Evolutionary conservation across 176 grass and related monocot genomes (phyloP).

Genomic region (Musa troglodytarum): DNA sequence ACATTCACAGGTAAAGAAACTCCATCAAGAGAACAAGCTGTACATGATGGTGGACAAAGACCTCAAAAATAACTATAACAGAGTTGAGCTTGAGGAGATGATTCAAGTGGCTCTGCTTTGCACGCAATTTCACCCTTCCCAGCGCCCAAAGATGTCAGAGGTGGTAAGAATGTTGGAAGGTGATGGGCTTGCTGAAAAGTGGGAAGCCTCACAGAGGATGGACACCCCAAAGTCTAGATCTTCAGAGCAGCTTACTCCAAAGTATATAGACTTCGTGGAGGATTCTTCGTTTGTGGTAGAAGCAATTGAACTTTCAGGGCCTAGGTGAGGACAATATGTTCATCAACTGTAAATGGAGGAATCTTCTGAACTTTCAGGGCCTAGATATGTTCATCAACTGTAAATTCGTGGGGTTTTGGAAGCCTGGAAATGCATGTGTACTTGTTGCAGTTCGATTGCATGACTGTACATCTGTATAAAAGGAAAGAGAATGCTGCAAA

Average conservation of each 20-base stretch:
- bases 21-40: constrained; percentile 46
- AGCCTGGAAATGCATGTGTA: too few species aligned
- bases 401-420: too few species aligned
- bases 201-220: constrained; percentile 49
- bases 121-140: constrained; percentile 38
- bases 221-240: constrained; percentile 3
- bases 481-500: too few species aligned
- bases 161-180: constrained; percentile 65
- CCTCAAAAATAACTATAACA: constrained; percentile 30
- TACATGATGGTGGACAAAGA: constrained; percentile 46
- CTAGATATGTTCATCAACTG: constrained; percentile 16
- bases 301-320: constrained; percentile 67
- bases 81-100: constrained; percentile 49
- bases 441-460: too few species aligned
- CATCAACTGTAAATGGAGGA: not conserved
- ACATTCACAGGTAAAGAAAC: constrained; percentile 51
- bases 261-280: constrained; percentile 30
- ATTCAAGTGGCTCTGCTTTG: constrained; percentile 74
- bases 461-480: too few species aligned
- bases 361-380: constrained; percentile 69
- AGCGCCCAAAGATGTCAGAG: constrained; percentile 67
- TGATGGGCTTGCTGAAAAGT: constrained; percentile 51
- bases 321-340: constrained; percentile 32
- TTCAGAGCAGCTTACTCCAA: constrained; percentile 20
- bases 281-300: constrained; percentile 40